Evolutionary conservation across 805 yeast genomes (phyloP).

Genomic region (Lipomyces yamadae): DNA sequence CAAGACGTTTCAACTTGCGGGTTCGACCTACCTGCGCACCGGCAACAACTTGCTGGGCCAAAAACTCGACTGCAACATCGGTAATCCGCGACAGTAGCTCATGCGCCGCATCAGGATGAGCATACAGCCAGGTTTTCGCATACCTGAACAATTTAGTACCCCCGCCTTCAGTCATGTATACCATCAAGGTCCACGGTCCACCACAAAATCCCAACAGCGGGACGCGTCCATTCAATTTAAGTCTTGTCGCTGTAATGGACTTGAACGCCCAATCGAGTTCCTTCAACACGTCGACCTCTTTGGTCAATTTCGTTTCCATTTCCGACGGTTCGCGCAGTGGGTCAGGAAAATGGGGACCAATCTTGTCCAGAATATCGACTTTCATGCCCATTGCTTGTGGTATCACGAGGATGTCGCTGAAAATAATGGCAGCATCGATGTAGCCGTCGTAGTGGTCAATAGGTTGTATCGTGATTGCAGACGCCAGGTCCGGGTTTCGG

Average conservation of each 20-base stretch:
- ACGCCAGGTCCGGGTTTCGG: slow-evolving; percentile 89
- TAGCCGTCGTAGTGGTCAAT: slow-evolving; percentile 85
- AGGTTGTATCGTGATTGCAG: slow-evolving; percentile 94
- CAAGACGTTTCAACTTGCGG: background rate
- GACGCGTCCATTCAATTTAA: slow-evolving; percentile 83
- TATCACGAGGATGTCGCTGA: slow-evolving; percentile 91
- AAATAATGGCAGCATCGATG: slow-evolving; percentile 95
- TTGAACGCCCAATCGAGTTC: slow-evolving; percentile 93
- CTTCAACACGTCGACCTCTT: slow-evolving; percentile 71
- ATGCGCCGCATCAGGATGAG: slow-evolving; percentile 73
- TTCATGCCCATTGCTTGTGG: slow-evolving; percentile 99
- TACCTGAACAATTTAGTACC: slow-evolving; percentile 89
- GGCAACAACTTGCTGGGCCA: slow-evolving; percentile 92
- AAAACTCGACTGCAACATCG: slow-evolving; percentile 86
- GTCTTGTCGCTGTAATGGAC: slow-evolving; percentile 89
- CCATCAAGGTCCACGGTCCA: slow-evolving; percentile 96
- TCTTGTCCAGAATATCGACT: slow-evolving; percentile 90
- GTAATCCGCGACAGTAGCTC: slow-evolving; percentile 74
- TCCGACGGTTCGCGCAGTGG: slow-evolving; percentile 82
- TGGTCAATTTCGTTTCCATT: slow-evolving; percentile 53
- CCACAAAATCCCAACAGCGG: slow-evolving; percentile 96
- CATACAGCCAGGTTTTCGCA: slow-evolving; percentile 91
- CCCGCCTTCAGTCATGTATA: slow-evolving; percentile 92
- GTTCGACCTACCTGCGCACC: slow-evolving; percentile 76
- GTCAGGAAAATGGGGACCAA: slow-evolving; percentile 89